Evolutionary conservation across 257 asterid genomes (phyloP).

Genomic region (Solanum sejunctum): DNA sequence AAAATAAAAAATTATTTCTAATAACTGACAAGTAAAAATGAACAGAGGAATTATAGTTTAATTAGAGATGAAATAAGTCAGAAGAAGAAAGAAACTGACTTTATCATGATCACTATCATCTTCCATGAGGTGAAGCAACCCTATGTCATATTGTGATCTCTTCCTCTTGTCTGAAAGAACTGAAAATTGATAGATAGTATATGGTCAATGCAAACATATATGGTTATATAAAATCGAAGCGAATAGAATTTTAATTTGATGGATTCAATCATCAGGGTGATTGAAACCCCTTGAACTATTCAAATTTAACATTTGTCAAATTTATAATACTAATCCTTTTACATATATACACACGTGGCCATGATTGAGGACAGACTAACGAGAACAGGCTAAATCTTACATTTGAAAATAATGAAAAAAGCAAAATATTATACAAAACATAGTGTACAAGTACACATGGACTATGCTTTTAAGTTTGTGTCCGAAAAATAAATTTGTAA

Average conservation of each 20-base stretch:
- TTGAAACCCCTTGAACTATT: not conserved
- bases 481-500: not conserved
- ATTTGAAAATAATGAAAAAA: not conserved
- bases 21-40: not conserved
- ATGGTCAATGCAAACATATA: not conserved
- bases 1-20: not conserved
- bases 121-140: constrained; percentile 1
- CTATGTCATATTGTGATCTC: constrained; percentile 15
- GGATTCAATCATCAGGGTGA: not conserved
- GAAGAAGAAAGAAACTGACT: not conserved
- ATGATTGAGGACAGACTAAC: no score
- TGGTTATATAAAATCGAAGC: not conserved
- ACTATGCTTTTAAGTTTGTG: not conserved
- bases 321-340: not conserved
- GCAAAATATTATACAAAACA: not conserved
- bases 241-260: not conserved
- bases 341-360: not conserved
- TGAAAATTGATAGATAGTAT: not conserved
- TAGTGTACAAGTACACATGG: not conserved
- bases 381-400: not conserved
- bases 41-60: not conserved
- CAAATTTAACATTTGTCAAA: not conserved
- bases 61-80: not conserved
- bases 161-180: constrained; percentile 17
- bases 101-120: constrained; percentile 3